phyloP scores from a whole-genome alignment of 805 yeast genomes.

The Wickerhamomyces alni region DNA sequence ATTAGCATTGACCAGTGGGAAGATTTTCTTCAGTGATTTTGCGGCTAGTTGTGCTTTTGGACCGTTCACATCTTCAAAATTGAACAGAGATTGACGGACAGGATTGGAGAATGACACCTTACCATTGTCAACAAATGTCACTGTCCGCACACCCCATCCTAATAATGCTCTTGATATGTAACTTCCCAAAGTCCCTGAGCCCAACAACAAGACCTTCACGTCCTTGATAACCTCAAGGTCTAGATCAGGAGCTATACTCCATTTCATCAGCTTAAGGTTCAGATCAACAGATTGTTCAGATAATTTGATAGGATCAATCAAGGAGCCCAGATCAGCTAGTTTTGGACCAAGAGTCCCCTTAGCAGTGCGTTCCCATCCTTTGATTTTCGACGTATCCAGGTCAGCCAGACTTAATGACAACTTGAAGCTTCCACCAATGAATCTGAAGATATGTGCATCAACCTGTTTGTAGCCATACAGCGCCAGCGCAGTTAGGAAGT shows the following conservation, averaged over 20 bases:
- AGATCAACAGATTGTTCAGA: constrained; percentile 92
- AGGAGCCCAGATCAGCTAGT: constrained; percentile 70
- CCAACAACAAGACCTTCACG: constrained; percentile 71
- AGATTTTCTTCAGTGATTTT: constrained; percentile 58
- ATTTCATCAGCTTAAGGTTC: constrained; percentile 88
- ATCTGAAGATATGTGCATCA: constrained; percentile 35
- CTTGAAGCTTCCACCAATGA: constrained; percentile 25
- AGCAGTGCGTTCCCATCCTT: constrained; percentile 89
- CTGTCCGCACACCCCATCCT: constrained; percentile 91
- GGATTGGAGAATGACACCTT: constrained; percentile 89
- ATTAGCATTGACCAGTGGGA: constrained; percentile 64
- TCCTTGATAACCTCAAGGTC: constrained; percentile 58
- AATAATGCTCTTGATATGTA: constrained; percentile 79
- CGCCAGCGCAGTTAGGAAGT: constrained; percentile 44
- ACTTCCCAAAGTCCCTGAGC: constrained; percentile 95
- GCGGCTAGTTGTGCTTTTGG: constrained; percentile 82
- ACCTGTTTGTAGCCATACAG: constrained; percentile 29
- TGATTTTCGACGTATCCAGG: constrained; percentile 29
- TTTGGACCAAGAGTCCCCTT: constrained; percentile 76
- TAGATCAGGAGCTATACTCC: constrained; percentile 87
- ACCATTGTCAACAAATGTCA: constrained; percentile 89
- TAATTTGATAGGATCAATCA: constrained; percentile 74
- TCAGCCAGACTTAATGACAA: constrained; percentile 17
- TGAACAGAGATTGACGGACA: constrained; percentile 85
- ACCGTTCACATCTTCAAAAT: constrained; percentile 72